Base-by-base conservation (phyloP, 768 basidiomycete genomes). In the Russula abietina region DNA sequence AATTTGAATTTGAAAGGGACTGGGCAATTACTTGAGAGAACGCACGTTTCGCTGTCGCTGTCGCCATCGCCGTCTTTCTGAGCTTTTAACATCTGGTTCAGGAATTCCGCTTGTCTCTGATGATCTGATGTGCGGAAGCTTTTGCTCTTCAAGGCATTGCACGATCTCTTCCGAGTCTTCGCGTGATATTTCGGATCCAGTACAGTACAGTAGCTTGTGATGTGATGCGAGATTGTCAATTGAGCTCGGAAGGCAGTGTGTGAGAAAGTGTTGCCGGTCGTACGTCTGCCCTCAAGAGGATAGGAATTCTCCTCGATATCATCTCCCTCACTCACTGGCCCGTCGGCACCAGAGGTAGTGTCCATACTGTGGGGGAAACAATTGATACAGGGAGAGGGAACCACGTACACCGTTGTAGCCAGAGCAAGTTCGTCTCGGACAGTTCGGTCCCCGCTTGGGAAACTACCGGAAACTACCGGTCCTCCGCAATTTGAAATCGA, bases 241-340 rank as follows among this genome's bases (percentile, higher is more conserved):
- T 22, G 50, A 53, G 24, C 58, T 66, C 64, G 65, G 63, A 69
- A 71, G 62, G 65, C 59, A 39, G 50, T 57, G 58, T n/a, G 60
- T 51, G 68, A n/a, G n/a, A 54, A 59, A 50, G 50, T 52, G 43
- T 66, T 87, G 81, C 69, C 88, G 83, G 73, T 98, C 96, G 14
- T 78, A 71, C 91, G 98, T 73, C 92, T 91, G 55, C 92, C 93
- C 69, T 98, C 96, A 14, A 97, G 76, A 0, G 93, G 95, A 71
- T 92, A 98, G 4, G 86, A 86, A 67, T 91, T 87, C 14, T 73
- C 71, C 5, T 78, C 80, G 39, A 70, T 68, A 36, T 81, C 81
- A 59, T 82, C 83, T 56, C 78, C 79, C 68, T 89, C 88, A 63
- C 83, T 87, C 69, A 89, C 88, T 12, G 80, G n/a, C n/a, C n/a